phyloP scores from a whole-genome alignment of 148 eudicot species.

The Mesembryanthemum crystallinum region DNA sequence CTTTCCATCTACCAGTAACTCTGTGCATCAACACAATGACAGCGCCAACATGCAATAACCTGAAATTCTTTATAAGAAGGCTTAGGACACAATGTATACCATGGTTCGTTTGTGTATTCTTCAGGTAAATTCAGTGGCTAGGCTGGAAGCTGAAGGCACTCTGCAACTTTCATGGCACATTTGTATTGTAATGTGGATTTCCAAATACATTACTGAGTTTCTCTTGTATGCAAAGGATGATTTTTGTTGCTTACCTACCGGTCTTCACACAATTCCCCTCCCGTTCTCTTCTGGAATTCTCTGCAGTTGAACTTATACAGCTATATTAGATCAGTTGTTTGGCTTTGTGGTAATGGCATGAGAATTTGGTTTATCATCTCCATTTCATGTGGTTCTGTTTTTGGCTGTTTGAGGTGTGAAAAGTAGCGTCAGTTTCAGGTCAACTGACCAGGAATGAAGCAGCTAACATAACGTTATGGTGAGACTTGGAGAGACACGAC shows the following conservation, averaged over 20 bases:
- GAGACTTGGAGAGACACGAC: no score
- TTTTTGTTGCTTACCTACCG: not conserved
- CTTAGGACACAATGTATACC: not conserved
- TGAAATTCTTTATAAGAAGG: constrained; percentile 18
- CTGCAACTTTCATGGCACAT: not conserved
- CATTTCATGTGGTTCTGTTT: not conserved
- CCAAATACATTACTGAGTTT: not conserved
- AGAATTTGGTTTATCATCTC: not conserved
- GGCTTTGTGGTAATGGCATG: not conserved
- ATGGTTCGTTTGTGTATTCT: not conserved
- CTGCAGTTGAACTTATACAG: not conserved
- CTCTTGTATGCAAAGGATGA: not conserved
- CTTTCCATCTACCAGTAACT: constrained; percentile 12
- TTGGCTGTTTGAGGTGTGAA: not conserved
- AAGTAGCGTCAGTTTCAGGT: not conserved
- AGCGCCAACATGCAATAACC: constrained; percentile 18
- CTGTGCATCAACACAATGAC: constrained; percentile 16
- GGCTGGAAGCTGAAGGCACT: not conserved
- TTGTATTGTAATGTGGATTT: not conserved
- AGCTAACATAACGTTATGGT: not conserved
- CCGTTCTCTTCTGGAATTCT: not conserved
- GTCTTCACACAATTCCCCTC: not conserved
- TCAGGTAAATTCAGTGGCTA: not conserved
- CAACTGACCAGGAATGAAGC: not conserved
- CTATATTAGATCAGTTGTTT: not conserved